Base-by-base conservation (phyloP, 306 rosid species). In the Nissolia schottii region DNA sequence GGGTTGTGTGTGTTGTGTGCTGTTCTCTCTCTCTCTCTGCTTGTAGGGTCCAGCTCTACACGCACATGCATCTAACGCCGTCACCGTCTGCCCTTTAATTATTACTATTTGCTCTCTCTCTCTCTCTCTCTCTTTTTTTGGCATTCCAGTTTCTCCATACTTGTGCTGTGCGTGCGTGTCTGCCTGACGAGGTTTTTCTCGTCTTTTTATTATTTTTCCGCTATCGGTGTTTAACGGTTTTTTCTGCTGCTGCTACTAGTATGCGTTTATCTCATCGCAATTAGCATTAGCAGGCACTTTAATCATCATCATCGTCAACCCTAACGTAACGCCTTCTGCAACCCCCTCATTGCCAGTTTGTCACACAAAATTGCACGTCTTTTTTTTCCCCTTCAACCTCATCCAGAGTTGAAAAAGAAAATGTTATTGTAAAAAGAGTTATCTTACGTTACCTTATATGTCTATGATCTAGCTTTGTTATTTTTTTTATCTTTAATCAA, bases 1-100 rank as follows among this genome's bases (percentile, higher is more conserved):
- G 46, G 14, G 46, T 5, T 10, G 0, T n/a, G 38, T 37, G 13
- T 2, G 19, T n/a, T 43, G 18, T 43, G 16, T 43, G 6, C 7
- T 5, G 16, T 43, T 11, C n/a, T 40, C 5, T 40, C 1, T 40
- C 46, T 40, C 5, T 40, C n/a, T 38, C 46, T 40, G 46, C 4
- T 7, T 7, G 50, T 43, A 43, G 50, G 50, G 20, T 32, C 49
- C 48, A 74, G 71, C 71, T 25, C 83, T 40, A 60, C 79, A 29
- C 28, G 68, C 80, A 80, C 84, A 80, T 80, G 84, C 76, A 22
- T 18, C 48, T 32, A 64, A 68, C 76, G 78, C 67, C 82, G 82
- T 78, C 67, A 71, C 63, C 34, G 18, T 31, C 31, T 5, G 0
- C 3, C 25, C 19, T 49, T 49, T 60, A 16, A 48, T 67, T 20